These are phyloP conservation scores for Oryza glumipatula DNA, from an alignment of 176 grass and related monocot species.

Conservation along the genomic window DNA sequence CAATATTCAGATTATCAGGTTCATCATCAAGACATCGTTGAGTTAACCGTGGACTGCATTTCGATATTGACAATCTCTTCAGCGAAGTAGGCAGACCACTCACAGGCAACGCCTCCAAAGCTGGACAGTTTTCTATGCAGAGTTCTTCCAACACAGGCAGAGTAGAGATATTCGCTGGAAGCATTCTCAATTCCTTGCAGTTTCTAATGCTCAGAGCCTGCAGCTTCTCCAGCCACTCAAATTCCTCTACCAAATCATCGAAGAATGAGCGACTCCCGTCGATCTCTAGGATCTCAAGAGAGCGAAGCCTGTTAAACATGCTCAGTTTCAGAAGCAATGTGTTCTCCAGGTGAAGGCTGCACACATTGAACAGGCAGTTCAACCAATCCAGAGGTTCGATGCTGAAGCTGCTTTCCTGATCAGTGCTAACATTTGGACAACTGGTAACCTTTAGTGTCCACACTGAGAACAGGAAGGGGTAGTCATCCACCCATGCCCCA, in stretches of 20 bases:
- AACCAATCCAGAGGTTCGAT: conserved; percentile 40
- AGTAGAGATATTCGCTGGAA: conserved; percentile 36
- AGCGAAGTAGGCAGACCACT: conserved; percentile 34
- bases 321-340: conserved; percentile 30
- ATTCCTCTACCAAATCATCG: neutral
- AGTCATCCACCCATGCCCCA: conserved; percentile 40
- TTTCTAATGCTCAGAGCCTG: conserved; percentile 35
- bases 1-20: conserved; percentile 34
- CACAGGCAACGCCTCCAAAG: conserved; percentile 25
- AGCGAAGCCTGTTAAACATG: conserved; percentile 51
- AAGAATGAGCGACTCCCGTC: conserved; percentile 36
- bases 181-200: conserved; percentile 32
- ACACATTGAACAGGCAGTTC: conserved; percentile 35
- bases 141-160: conserved; percentile 47
- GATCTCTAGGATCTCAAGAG: conserved; percentile 47
- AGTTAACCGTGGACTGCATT: neutral
- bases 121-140: conserved; percentile 45
- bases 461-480: conserved; percentile 46
- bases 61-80: conserved; percentile 38
- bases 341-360: conserved; percentile 38
- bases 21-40: conserved; percentile 37
- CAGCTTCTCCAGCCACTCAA: conserved; percentile 39
- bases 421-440: conserved; percentile 31
- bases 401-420: neutral
- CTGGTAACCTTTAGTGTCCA: conserved; percentile 45